phyloP scores from a whole-genome alignment of 2,329 filamentous ascomycete genomes.

The Ceratocystis destructans region DNA sequence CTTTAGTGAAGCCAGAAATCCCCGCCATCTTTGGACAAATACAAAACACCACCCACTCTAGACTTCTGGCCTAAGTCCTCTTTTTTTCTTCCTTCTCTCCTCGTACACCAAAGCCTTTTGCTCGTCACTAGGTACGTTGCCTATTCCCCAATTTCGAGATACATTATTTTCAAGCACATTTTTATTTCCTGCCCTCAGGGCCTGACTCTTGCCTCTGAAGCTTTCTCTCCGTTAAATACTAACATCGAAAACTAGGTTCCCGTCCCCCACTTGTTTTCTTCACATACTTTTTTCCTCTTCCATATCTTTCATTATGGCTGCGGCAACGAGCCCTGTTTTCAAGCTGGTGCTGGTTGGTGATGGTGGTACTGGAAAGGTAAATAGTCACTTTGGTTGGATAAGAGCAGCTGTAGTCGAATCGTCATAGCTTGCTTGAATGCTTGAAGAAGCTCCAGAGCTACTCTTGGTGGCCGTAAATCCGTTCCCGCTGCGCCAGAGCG shows the following conservation, averaged over 20 bases:
- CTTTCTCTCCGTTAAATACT: not conserved
- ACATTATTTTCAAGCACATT: not conserved
- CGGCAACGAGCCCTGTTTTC: constrained; percentile 55
- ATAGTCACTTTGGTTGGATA: not conserved
- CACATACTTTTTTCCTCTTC: constrained; percentile 23
- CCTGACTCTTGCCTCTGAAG: not conserved
- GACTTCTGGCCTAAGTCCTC: constrained; percentile 17
- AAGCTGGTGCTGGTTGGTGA: constrained; percentile 99
- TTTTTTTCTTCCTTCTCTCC: constrained; percentile 18
- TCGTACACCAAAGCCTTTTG: constrained; percentile 17
- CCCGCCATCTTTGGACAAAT: constrained; percentile 19
- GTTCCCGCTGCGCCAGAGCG: constrained; percentile 10
- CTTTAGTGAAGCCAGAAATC: constrained; percentile 15
- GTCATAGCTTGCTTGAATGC: not conserved
- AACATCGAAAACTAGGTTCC: constrained; percentile 18
- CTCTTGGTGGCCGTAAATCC: not conserved
- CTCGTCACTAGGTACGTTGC: constrained; percentile 16
- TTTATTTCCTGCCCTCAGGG: not conserved
- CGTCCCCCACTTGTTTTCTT: constrained; percentile 36
- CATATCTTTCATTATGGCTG: constrained; percentile 19
- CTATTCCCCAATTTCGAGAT: not conserved
- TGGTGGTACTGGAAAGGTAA: constrained; percentile 96
- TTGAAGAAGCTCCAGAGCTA: not conserved
- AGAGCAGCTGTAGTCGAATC: not conserved
- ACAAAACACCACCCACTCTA: constrained; percentile 19